Percentiles rank a stretch among this genome's conserved stretches.
phyloP scores from a whole-genome alignment of 345 rosid species.

The Camelina neglecta region DNA sequence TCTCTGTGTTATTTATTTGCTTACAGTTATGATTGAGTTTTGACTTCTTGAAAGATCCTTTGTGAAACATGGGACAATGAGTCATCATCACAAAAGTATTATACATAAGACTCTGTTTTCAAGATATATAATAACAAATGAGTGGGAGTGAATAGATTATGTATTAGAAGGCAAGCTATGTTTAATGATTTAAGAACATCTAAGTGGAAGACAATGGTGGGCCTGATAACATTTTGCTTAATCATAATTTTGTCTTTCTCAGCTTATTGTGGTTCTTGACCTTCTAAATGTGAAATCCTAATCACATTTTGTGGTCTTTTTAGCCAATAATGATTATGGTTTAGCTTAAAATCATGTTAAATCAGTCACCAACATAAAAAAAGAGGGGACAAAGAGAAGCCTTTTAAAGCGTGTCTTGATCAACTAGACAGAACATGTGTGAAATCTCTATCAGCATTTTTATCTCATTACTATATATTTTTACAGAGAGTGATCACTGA shows the following conservation, averaged over 20 bases:
- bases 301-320: background rate
- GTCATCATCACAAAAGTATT: conserved; percentile 25
- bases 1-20: conserved; percentile 5
- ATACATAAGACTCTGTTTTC: conserved; percentile 13
- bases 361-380: background rate
- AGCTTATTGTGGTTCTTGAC: conserved; percentile 15
- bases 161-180: conserved; percentile 20
- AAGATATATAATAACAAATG: background rate
- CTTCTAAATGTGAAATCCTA: conserved; percentile 21
- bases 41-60: conserved; percentile 19
- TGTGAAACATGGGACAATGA: conserved; percentile 20
- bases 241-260: background rate
- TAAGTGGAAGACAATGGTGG: conserved; percentile 26
- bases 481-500: conserved; percentile 1
- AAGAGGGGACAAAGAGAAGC: conserved; percentile 8
- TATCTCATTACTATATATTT: conserved; percentile 4
- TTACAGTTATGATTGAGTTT: conserved; percentile 17
- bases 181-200: conserved; percentile 8
- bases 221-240: conserved; percentile 14
- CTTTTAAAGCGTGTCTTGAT: conserved; percentile 20
- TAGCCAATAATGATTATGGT: conserved; percentile 7
- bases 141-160: conserved; percentile 12
- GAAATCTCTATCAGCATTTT: too few relatives aligned
- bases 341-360: conserved; percentile 17
- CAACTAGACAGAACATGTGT: too few relatives aligned